Evolutionary conservation across 2,329 filamentous ascomycete species (phyloP), one percentile per base, ranked within the genome.

Genomic region (Scedosporium minutisporum): DNA sequence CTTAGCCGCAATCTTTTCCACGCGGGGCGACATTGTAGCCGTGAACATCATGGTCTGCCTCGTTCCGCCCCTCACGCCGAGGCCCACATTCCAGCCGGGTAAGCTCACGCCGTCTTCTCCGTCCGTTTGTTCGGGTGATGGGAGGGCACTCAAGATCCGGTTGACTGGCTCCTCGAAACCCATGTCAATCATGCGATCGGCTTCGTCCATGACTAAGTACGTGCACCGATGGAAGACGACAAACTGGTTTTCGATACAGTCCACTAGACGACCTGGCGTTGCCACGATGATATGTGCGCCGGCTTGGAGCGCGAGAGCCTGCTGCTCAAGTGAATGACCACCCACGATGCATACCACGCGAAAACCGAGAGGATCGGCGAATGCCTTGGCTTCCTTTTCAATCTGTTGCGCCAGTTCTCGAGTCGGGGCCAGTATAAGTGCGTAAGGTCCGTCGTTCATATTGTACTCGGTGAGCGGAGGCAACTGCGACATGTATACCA

Each of bases 31-130:
- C 95, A 99, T 99, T 29, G 95, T 99, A 61, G 95, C 95, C 67
- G 95, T 97, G 85, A 97, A 99, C 95, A 99, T 99, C 95, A 99
- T 99, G 0, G 95, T 99, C 75, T 99, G 93, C 23, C 89, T 84
- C 25, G 41, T 23, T 27, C 25, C 41, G 69, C 92, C 88, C 67
- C 86, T 86, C 18, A 86, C 86, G 61, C 87, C 87, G 1, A 96
- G 77, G 69, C 89, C 89, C 63, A 85, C 83, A 68, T 87, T 88
- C 93, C 97, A 97, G n/a, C 88, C 86, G 63, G 83, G 80, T 0
- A 90, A 81, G 71, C 97, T 85, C 74, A 99, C 95, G 5, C 95
- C 95, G 61, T 90, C 91, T 12, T 97, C 93, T 0, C 85, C 89
- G 74, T 99, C 95, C 0, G 95, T 99, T 75, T 96, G 91, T 75